Conservation (phyloP, 208 protist genomes). For the Strigomonas culicis region DNA sequence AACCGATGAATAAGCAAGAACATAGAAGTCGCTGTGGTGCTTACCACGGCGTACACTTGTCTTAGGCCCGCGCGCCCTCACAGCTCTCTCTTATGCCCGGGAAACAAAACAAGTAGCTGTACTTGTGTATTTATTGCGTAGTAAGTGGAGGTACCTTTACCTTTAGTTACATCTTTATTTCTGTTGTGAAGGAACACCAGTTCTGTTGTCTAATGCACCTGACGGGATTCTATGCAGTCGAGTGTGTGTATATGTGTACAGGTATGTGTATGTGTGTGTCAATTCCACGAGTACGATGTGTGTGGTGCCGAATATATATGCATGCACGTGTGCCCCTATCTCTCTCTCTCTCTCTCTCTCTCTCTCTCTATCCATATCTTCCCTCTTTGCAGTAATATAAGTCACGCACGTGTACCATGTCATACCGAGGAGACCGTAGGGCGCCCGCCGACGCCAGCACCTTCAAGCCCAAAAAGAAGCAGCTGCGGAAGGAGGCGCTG, state of each 20-base stretch:
- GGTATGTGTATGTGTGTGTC: too few relatives aligned
- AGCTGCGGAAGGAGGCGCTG: too few relatives aligned
- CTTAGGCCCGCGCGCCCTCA: neutral
- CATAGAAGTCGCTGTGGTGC: neutral
- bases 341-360: constrained; percentile 2
- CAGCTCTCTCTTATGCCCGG: neutral
- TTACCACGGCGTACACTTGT: neutral
- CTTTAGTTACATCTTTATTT: neutral
- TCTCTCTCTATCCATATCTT: neutral
- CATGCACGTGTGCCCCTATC: neutral
- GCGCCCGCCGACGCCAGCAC: too few relatives aligned
- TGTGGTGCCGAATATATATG: neutral
- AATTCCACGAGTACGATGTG: too few relatives aligned
- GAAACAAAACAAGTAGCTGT: neutral
- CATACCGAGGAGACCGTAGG: neutral
- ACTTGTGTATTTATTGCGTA: neutral
- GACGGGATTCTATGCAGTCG: too few relatives aligned
- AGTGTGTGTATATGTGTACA: too few relatives aligned
- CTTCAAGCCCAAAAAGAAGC: neutral
- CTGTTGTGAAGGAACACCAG: neutral
- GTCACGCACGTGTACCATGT: neutral
- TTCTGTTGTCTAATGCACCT: too few relatives aligned
- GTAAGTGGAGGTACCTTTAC: neutral
- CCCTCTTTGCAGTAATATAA: neutral
- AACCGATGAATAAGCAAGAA: too few relatives aligned